These are phyloP conservation scores for Filobasidium floriforme DNA, from an alignment of 768 basidiomycete genomes.

Conservation along the genomic window DNA sequence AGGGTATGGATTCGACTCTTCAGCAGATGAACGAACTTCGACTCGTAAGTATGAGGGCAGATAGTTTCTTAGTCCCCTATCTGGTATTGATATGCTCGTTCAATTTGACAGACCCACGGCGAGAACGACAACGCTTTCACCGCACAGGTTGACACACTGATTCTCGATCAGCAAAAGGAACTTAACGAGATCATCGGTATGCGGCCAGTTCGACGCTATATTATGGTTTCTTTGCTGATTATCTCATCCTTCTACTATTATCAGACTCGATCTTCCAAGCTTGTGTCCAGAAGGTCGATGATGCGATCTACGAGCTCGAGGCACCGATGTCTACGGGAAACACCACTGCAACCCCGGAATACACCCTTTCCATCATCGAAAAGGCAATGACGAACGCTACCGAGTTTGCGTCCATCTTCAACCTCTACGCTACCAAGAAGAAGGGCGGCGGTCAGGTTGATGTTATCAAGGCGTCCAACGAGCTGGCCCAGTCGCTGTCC, in stretches of 20 bases:
- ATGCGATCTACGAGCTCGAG: conserved; percentile 94
- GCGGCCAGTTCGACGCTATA: conserved; percentile 23
- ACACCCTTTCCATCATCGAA: conserved; percentile 96
- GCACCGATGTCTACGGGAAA: conserved; percentile 92
- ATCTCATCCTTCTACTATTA: background rate
- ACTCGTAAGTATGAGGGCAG: conserved; percentile 52
- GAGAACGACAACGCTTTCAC: conserved; percentile 81
- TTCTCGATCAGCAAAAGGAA: conserved; percentile 94
- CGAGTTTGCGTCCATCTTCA: conserved; percentile 91
- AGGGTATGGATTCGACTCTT: conserved; percentile 87
- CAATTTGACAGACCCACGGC: conserved; percentile 59
- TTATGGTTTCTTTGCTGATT: background rate
- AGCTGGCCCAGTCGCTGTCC: conserved; percentile 83
- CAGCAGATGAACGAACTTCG: conserved; percentile 78
- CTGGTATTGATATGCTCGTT: conserved; percentile 8
- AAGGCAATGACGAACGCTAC: conserved; percentile 89
- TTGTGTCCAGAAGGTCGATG: conserved; percentile 93
- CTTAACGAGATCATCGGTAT: conserved; percentile 90
- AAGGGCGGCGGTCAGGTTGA: conserved; percentile 90
- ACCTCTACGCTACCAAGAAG: conserved; percentile 72
- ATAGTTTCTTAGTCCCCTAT: background rate
- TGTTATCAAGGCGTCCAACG: conserved; percentile 95
- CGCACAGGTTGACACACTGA: conserved; percentile 93
- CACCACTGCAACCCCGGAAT: conserved; percentile 94
- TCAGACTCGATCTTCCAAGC: conserved; percentile 92